A percentile compares a stretch with the other conserved stretches of the same genome.
These are phyloP conservation scores for Fonsecaea erecta DNA, from an alignment of 2,329 filamentous ascomycete species.

Conservation along the genomic window DNA sequence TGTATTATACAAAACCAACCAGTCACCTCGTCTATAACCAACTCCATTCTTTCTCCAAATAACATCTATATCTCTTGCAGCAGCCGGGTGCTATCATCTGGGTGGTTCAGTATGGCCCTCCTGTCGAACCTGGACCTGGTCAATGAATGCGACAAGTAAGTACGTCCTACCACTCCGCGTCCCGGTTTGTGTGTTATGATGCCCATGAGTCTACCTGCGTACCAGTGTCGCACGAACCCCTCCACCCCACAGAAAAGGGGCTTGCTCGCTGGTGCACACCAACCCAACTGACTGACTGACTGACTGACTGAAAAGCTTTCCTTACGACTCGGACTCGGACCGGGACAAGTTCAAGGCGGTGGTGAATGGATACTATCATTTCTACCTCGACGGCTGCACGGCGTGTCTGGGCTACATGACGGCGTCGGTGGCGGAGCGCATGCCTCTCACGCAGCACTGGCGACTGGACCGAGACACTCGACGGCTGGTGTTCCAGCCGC, in stretches of 20 bases:
- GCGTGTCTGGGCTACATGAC: slow-evolving; percentile 65
- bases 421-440: slow-evolving; percentile 35
- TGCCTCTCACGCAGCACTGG: slow-evolving; percentile 31
- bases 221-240: too few species aligned
- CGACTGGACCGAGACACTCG: slow-evolving; percentile 17
- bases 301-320: slow-evolving; percentile 64
- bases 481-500: slow-evolving; percentile 33
- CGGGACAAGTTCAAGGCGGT: slow-evolving; percentile 60
- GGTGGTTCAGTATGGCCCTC: background rate
- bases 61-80: too few species aligned
- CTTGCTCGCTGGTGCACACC: too few species aligned
- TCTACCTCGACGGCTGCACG: slow-evolving; percentile 70
- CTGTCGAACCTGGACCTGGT: slow-evolving; percentile 59
- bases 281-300: background rate
- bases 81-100: too few species aligned
- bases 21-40: too few species aligned
- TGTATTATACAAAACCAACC: too few species aligned
- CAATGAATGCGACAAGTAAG: slow-evolving; percentile 61
- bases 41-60: too few species aligned
- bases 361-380: slow-evolving; percentile 61
- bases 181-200: too few species aligned
- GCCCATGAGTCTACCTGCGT: too few species aligned
- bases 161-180: background rate
- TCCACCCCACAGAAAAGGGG: too few species aligned
- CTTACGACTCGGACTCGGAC: slow-evolving; percentile 68